Conservation (phyloP, 306 rosid genomes). For the Senna siamea region DNA sequence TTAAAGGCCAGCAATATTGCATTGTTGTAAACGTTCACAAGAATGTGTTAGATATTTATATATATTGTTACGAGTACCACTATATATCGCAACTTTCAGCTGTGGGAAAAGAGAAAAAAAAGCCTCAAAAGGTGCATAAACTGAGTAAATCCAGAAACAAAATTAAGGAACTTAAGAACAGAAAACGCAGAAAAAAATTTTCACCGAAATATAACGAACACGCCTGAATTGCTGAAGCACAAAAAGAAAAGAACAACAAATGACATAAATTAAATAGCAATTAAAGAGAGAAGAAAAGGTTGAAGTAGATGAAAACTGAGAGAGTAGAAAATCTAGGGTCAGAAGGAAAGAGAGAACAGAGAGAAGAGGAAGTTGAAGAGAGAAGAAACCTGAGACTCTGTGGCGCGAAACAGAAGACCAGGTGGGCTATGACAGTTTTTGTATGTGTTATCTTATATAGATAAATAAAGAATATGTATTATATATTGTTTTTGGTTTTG, state of each 20-base stretch:
- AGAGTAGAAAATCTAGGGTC: not conserved
- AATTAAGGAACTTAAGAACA: constrained; percentile 1
- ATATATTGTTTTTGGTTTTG: too few relatives aligned
- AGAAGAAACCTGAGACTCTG: not conserved
- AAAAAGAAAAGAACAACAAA: not conserved
- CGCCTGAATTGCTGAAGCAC: not conserved
- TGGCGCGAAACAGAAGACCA: constrained; percentile 8
- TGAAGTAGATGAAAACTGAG: not conserved
- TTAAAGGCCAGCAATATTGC: not conserved
- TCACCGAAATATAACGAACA: constrained; percentile 1
- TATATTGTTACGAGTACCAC: not conserved
- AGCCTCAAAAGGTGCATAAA: not conserved
- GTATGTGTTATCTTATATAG: not conserved
- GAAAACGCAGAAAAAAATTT: not conserved
- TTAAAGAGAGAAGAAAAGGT: not conserved
- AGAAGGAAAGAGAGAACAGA: not conserved
- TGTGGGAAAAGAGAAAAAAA: not conserved
- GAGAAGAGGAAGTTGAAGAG: not conserved
- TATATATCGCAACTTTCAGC: not conserved
- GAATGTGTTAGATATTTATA: not conserved
- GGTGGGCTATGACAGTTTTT: not conserved
- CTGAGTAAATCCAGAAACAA: not conserved
- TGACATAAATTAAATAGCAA: not conserved
- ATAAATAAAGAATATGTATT: too few relatives aligned
- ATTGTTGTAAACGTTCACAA: not conserved